Evolutionary conservation across 768 basidiomycete species (phyloP).

Genomic region (Mycena polygramma): DNA sequence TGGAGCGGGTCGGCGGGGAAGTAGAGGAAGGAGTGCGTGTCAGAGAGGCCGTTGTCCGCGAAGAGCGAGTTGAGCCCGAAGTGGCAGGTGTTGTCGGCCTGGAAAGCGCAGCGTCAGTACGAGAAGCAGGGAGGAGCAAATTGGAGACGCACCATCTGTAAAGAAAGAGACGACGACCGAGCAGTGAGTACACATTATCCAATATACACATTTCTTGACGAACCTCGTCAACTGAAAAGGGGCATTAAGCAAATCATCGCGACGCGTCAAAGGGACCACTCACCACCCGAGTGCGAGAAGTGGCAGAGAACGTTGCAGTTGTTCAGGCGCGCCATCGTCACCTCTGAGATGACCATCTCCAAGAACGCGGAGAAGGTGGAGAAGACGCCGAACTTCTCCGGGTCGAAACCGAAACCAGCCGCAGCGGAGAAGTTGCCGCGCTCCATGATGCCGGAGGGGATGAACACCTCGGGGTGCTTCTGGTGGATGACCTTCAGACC

Average conservation of each 20-base stretch:
- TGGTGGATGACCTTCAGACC: conserved; percentile 90
- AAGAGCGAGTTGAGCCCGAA: conserved; percentile 89
- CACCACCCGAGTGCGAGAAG: conserved; percentile 91
- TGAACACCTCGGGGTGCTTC: conserved; percentile 90
- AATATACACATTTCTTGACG: conserved; percentile 31
- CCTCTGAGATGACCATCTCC: conserved; percentile 91
- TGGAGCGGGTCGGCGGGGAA: conserved; percentile 90
- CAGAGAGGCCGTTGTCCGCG: conserved; percentile 88
- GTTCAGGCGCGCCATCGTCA: conserved; percentile 94
- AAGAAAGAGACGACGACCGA: not conserved
- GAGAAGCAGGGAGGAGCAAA: not conserved
- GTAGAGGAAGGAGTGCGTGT: conserved; percentile 84
- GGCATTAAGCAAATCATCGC: not conserved
- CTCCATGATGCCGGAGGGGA: conserved; percentile 91
- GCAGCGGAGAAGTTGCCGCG: conserved; percentile 87
- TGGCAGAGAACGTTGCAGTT: conserved; percentile 89
- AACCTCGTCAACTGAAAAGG: conserved; percentile 70
- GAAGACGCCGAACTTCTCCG: conserved; percentile 88
- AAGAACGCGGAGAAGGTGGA: conserved; percentile 94
- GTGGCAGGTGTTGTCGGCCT: conserved; percentile 64
- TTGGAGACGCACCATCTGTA: conserved; percentile 54
- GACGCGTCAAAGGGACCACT: conserved; percentile 32
- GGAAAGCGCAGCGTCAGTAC: conserved; percentile 30
- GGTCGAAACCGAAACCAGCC: conserved; percentile 88
- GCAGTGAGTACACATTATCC: conserved; percentile 17